Conservation (phyloP, 805 yeast genomes). For the Candida corydali region DNA sequence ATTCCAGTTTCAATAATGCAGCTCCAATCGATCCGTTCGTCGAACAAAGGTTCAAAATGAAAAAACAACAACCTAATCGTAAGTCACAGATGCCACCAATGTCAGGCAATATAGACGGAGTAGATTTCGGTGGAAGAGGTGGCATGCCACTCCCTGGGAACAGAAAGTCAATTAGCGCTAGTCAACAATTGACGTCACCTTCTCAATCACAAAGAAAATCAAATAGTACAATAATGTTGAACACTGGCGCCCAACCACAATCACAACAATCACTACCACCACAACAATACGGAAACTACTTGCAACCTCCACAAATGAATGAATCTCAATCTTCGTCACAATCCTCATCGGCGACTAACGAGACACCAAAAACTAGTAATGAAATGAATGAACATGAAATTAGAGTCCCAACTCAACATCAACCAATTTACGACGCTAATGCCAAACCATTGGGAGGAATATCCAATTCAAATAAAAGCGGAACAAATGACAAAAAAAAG, state of each 20-base stretch:
- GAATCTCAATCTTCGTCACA: constrained; percentile 18
- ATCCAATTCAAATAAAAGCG: constrained; percentile 14
- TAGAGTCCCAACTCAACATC: not conserved
- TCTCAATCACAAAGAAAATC: constrained; percentile 9
- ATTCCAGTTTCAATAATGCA: constrained; percentile 11
- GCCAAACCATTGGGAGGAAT: constrained; percentile 30
- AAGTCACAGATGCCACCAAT: constrained; percentile 30
- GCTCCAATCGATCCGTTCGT: constrained; percentile 23
- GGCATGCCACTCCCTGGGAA: constrained; percentile 33
- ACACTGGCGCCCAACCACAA: constrained; percentile 1
- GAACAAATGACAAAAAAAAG: constrained; percentile 11
- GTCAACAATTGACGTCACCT: constrained; percentile 3
- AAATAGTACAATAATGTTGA: constrained; percentile 12
- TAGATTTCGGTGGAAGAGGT: constrained; percentile 45
- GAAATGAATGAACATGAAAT: constrained; percentile 13
- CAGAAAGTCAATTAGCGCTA: constrained; percentile 10
- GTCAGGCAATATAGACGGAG: constrained; percentile 23
- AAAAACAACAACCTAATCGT: constrained; percentile 23
- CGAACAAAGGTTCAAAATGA: constrained; percentile 20
- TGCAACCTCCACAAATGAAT: constrained; percentile 17
- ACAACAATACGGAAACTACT: constrained; percentile 13
- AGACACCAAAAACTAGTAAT: constrained; percentile 19
- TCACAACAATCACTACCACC: constrained; percentile 6
- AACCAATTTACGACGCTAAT: constrained; percentile 12
- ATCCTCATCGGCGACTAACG: constrained; percentile 19